These are phyloP conservation scores for Nakazawaea ishiwadae DNA, from an alignment of 805 yeast species.

Conservation along the genomic window DNA sequence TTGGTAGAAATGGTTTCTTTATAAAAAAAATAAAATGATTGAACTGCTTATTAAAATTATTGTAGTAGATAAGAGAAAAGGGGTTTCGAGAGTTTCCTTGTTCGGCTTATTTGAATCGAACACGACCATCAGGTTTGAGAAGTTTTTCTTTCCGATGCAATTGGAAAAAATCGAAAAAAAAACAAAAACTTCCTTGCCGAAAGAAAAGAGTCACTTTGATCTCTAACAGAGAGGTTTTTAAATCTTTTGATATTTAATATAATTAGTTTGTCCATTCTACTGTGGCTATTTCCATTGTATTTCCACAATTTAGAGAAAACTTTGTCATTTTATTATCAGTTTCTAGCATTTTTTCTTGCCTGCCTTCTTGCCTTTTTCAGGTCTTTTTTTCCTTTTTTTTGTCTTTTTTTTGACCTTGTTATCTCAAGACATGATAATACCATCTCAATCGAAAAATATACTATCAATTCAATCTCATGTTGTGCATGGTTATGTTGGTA, in stretches of 20 bases:
- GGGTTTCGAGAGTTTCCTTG: too few species aligned
- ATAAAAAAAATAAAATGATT: too few species aligned
- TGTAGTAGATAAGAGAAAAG: too few species aligned
- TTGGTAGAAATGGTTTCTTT: too few species aligned
- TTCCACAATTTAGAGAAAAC: too few species aligned
- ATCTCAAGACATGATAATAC: not conserved
- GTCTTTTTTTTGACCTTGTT: too few species aligned
- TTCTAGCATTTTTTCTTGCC: too few species aligned
- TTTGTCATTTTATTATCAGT: too few species aligned
- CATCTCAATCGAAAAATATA: conserved; percentile 19
- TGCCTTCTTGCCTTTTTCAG: too few species aligned
- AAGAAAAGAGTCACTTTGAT: not conserved
- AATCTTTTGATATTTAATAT: not conserved
- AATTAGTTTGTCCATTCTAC: not conserved
- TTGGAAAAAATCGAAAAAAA: not conserved
- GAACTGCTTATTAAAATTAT: too few species aligned
- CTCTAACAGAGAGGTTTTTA: not conserved
- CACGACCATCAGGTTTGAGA: conserved; percentile 6
- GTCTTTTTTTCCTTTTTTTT: not conserved
- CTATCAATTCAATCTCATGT: conserved; percentile 66
- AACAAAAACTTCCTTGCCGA: not conserved
- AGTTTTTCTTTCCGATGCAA: not conserved
- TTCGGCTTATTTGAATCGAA: too few species aligned
- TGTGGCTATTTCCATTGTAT: not conserved
- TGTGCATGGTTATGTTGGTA: conserved; percentile 71